These are phyloP conservation scores for Epichloe coenophiala DNA, from an alignment of 2,329 filamentous ascomycete genomes.

Conservation along the genomic window DNA sequence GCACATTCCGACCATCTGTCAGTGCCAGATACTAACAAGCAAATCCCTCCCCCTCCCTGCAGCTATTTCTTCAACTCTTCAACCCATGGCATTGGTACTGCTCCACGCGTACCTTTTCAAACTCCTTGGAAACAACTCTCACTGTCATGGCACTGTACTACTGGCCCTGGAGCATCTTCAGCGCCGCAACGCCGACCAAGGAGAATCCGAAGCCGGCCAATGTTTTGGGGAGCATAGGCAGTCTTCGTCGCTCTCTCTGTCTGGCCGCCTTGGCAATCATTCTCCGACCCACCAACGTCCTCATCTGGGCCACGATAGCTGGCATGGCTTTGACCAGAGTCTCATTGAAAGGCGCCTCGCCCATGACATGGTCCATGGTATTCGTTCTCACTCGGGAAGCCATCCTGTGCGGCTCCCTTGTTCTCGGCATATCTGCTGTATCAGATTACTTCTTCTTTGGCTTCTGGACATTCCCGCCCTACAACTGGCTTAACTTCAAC, in stretches of 20 bases:
- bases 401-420: constrained; percentile 45
- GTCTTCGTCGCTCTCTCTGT: constrained; percentile 46
- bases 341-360: constrained; percentile 22
- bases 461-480: constrained; percentile 75
- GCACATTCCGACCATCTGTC: neutral
- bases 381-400: constrained; percentile 48
- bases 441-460: constrained; percentile 72
- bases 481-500: constrained; percentile 85
- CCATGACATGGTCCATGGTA: constrained; percentile 29
- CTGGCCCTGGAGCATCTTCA: constrained; percentile 73
- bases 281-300: constrained; percentile 74
- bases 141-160: constrained; percentile 66
- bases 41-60: neutral
- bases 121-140: constrained; percentile 81
- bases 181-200: constrained; percentile 25
- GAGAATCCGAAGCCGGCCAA: constrained; percentile 22
- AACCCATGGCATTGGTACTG: constrained; percentile 89
- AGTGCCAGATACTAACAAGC: neutral
- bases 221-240: constrained; percentile 13
- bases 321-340: constrained; percentile 29
- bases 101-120: constrained; percentile 85
- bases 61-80: constrained; percentile 24
- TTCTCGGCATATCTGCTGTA: constrained; percentile 49
- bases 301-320: constrained; percentile 67
- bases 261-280: constrained; percentile 74